A percentile compares a stretch with the other conserved stretches of the same genome.
phyloP scores from a whole-genome alignment of 2,329 filamentous ascomycete species.

The Talaromyces marneffei region DNA sequence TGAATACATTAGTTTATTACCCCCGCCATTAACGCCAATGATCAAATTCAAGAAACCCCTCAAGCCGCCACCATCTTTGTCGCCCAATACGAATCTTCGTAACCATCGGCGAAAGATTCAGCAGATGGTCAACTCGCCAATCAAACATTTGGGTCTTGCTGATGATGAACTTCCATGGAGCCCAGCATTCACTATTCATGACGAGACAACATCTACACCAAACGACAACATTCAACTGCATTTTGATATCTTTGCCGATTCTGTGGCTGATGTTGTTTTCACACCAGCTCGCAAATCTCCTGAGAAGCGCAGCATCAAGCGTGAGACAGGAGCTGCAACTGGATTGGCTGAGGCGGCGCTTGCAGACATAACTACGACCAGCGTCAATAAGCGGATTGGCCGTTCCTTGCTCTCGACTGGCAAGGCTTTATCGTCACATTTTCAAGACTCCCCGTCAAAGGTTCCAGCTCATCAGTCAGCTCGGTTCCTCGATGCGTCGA shows the following conservation, averaged over 20 bases:
- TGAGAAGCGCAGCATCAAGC: slow-evolving; percentile 49
- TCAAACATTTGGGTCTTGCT: slow-evolving; percentile 41
- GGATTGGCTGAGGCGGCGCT: slow-evolving; percentile 35
- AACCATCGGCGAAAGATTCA: slow-evolving; percentile 80
- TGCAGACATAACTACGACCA: slow-evolving; percentile 37
- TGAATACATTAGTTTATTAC: slow-evolving; percentile 54
- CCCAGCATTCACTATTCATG: slow-evolving; percentile 47
- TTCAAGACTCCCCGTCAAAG: slow-evolving; percentile 39
- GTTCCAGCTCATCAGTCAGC: slow-evolving; percentile 22
- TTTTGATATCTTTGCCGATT: slow-evolving; percentile 53
- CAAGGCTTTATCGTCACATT: slow-evolving; percentile 24
- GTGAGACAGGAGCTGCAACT: slow-evolving; percentile 36
- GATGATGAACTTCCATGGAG: slow-evolving; percentile 42
- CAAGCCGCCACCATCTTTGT: slow-evolving; percentile 68
- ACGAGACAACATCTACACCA: slow-evolving; percentile 37
- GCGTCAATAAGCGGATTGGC: slow-evolving; percentile 31
- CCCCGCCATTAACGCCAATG: slow-evolving; percentile 74
- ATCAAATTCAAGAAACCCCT: slow-evolving; percentile 69
- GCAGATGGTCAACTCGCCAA: slow-evolving; percentile 73
- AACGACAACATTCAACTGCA: slow-evolving; percentile 41
- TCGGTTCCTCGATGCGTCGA: slow-evolving; percentile 31
- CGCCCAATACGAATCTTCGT: slow-evolving; percentile 85
- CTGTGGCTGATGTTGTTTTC: slow-evolving; percentile 33
- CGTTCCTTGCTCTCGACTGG: slow-evolving; percentile 31
- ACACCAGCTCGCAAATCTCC: slow-evolving; percentile 47